phyloP scores from a whole-genome alignment of 306 rosid species.

The Fragaria ananassa region DNA sequence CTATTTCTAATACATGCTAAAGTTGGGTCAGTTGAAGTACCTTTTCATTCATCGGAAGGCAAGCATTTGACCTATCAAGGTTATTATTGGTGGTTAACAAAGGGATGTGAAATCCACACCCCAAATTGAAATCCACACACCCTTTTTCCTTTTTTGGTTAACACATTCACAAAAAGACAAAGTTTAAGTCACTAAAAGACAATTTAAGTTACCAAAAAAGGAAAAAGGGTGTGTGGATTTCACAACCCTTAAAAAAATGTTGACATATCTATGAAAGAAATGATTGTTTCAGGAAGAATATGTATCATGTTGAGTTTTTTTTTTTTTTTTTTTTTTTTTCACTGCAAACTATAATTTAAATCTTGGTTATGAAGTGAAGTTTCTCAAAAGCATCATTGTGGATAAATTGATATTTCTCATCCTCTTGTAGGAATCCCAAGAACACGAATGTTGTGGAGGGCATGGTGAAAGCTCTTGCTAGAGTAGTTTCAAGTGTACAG shows the following conservation, averaged over 20 bases:
- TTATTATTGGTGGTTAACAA: background rate
- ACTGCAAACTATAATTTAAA: background rate
- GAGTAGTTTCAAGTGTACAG: conserved; percentile 89
- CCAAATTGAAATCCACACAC: no score
- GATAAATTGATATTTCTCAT: conserved; percentile 22
- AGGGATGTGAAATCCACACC: no score
- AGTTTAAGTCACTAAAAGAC: no score
- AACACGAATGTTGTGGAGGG: conserved; percentile 96
- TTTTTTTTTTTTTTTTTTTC: background rate
- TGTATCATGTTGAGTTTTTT: background rate
- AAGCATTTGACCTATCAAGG: background rate
- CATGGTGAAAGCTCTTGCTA: conserved; percentile 90
- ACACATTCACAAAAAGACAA: no score
- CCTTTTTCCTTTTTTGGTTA: no score
- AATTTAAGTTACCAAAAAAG: no score
- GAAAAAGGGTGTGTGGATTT: no score
- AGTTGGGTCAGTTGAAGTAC: conserved; percentile 2
- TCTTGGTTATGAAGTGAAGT: background rate
- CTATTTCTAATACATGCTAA: background rate
- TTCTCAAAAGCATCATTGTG: background rate
- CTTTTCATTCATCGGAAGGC: background rate
- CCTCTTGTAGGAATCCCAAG: conserved; percentile 70
- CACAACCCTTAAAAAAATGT: background rate
- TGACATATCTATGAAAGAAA: background rate
- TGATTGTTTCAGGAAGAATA: background rate